A percentile compares a stretch with the other conserved stretches of the same genome.
phyloP scores from a whole-genome alignment of 1,284 basidiomycete genomes.

The Trichosporon faecale region DNA sequence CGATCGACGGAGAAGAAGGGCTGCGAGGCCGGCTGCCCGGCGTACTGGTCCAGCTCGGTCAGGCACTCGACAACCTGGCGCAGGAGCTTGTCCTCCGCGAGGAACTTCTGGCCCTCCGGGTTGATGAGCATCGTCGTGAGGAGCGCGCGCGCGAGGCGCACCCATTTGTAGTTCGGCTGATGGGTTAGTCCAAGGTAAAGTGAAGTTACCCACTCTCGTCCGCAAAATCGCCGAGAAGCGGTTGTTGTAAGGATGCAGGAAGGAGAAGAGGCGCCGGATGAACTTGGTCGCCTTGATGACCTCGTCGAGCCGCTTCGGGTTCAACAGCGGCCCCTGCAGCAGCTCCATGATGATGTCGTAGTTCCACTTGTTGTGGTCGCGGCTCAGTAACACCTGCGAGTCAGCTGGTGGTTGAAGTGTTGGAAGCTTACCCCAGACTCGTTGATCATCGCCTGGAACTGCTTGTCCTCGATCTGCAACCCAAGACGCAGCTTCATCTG shows the following conservation, averaged over 20 bases:
- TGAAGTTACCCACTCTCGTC: constrained; percentile 58
- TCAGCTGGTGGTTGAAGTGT: constrained; percentile 18
- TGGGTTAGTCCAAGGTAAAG: constrained; percentile 11
- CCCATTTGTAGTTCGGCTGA: constrained; percentile 74
- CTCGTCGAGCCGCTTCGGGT: constrained; percentile 92
- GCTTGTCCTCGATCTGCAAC: constrained; percentile 89
- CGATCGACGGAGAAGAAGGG: constrained; percentile 82
- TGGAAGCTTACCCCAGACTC: constrained; percentile 67
- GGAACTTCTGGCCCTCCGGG: constrained; percentile 76
- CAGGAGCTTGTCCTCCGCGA: constrained; percentile 83
- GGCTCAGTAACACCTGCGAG: constrained; percentile 72
- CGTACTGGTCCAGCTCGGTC: constrained; percentile 78
- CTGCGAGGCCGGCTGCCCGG: constrained; percentile 55
- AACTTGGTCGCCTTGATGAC: constrained; percentile 87
- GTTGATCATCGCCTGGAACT: constrained; percentile 75
- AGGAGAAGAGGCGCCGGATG: constrained; percentile 78
- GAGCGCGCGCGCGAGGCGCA: constrained; percentile 76
- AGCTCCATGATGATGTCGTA: constrained; percentile 83
- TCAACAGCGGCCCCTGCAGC: constrained; percentile 86
- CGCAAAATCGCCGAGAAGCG: constrained; percentile 79
- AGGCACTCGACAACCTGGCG: constrained; percentile 82
- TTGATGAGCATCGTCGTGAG: constrained; percentile 79
- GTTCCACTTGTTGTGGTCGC: constrained; percentile 91
- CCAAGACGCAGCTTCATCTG: constrained; percentile 81
- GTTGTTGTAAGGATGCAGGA: constrained; percentile 85